These are phyloP conservation scores for Combretum micranthum DNA, from an alignment of 345 rosid genomes.

Conservation along the genomic window DNA sequence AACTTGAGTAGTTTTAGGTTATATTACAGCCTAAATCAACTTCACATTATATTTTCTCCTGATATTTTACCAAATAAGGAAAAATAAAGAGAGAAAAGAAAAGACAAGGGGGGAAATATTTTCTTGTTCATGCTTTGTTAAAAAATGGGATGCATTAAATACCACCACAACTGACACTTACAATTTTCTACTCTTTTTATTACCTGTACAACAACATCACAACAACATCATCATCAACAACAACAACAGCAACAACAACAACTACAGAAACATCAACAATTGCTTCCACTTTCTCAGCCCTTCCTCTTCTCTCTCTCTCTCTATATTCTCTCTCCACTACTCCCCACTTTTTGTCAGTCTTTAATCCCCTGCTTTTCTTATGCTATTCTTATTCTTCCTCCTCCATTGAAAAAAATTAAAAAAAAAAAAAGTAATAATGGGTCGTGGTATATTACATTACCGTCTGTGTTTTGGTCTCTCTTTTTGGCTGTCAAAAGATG, in stretches of 20 bases:
- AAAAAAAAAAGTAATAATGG: too few relatives aligned
- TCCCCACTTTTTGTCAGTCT: conserved; percentile 19
- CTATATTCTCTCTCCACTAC: conserved; percentile 11
- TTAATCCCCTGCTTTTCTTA: conserved; percentile 27
- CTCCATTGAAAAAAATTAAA: conserved; percentile 5
- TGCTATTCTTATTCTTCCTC: conserved; percentile 10
- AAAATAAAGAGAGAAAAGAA: not conserved
- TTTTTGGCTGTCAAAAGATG: conserved; percentile 10
- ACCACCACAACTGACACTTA: conserved; percentile 15
- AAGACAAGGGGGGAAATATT: not conserved
- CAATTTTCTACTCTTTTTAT: not conserved
- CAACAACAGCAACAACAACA: conserved; percentile 5
- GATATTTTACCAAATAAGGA: too few relatives aligned
- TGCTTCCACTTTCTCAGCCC: conserved; percentile 3
- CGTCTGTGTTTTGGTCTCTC: conserved; percentile 12
- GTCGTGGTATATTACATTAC: conserved; percentile 32
- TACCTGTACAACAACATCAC: not conserved
- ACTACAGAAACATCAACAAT: conserved; percentile 2
- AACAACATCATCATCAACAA: too few relatives aligned
- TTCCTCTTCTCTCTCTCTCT: conserved; percentile 1
- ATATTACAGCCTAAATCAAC: too few relatives aligned
- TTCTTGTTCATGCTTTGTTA: not conserved
- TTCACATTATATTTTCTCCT: too few relatives aligned
- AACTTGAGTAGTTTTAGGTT: too few relatives aligned
- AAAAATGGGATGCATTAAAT: conserved; percentile 9